Evolutionary conservation across 75 land plant species (phyloP).

Genomic region (Azolla pinnata): DNA sequence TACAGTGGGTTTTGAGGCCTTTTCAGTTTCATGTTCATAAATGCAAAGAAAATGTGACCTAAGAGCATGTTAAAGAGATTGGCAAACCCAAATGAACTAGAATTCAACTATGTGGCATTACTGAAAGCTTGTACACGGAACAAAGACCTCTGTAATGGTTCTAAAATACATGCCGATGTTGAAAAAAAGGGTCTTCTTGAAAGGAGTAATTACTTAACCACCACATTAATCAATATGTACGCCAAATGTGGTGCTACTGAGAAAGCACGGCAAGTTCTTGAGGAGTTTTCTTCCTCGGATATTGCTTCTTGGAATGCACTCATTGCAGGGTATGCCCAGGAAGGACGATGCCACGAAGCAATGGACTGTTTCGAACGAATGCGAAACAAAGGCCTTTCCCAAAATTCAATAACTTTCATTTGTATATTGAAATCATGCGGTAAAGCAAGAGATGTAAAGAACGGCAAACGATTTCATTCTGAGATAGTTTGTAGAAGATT

Average conservation of each 20-base stretch:
- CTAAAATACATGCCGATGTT: background rate
- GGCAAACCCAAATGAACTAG: no score
- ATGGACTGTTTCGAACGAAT: background rate
- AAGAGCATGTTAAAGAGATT: no score
- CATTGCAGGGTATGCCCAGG: background rate
- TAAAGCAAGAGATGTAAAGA: background rate
- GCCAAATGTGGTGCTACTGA: background rate
- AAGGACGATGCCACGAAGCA: background rate
- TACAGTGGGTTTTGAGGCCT: no score
- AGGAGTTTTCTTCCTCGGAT: background rate
- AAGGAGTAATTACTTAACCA: background rate
- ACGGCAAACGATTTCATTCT: background rate
- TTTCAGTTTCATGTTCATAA: no score
- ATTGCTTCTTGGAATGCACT: slow-evolving; percentile 1
- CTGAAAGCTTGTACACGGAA: background rate
- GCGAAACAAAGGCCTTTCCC: background rate
- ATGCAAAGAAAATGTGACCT: no score
- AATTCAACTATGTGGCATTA: slow-evolving; percentile 1
- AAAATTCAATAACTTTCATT: background rate
- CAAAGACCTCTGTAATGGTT: background rate
- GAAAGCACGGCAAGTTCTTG: background rate
- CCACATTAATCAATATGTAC: background rate
- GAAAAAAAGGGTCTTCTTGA: background rate
- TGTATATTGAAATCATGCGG: background rate
- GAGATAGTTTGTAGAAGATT: background rate